These are phyloP conservation scores for Selaginella moellendorffii DNA, from an alignment of 75 land plant species.

Conservation along the genomic window DNA sequence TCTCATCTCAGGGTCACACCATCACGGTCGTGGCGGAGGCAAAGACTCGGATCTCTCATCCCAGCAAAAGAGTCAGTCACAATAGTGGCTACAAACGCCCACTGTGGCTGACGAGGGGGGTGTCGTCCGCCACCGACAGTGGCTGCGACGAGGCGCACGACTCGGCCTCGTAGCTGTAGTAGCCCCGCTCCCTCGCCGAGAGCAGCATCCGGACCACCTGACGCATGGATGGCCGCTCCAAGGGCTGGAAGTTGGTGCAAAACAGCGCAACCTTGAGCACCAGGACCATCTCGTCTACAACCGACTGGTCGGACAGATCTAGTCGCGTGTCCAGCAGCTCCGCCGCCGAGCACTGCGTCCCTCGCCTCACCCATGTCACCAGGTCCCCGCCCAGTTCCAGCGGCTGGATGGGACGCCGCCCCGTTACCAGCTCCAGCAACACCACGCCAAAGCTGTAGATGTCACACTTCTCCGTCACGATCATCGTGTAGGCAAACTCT, in stretches of 20 bases:
- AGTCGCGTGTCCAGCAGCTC: neutral
- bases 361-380: conserved; percentile 56
- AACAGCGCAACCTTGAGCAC: neutral
- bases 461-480: conserved; percentile 75
- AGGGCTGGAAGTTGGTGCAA: neutral
- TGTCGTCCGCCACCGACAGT: neutral
- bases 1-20: too few species aligned
- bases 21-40: too few species aligned
- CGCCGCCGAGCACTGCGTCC: neutral
- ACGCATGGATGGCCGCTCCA: conserved; percentile 3
- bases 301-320: neutral
- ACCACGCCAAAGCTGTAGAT: conserved; percentile 87
- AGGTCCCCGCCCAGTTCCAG: conserved; percentile 61
- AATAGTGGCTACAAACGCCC: too few species aligned
- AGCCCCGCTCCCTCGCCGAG: neutral
- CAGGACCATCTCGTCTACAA: neutral
- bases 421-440: conserved; percentile 71
- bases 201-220: neutral
- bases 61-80: too few species aligned
- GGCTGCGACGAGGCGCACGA: neutral
- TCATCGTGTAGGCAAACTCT: conserved; percentile 96
- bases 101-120: neutral
- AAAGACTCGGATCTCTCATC: too few species aligned
- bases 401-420: conserved; percentile 53
- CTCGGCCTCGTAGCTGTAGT: neutral